Evolutionary conservation across 441 rosid genomes (phyloP), one percentile per base, ranked within the genome.

Genomic region (Francoa sonchifolia): DNA sequence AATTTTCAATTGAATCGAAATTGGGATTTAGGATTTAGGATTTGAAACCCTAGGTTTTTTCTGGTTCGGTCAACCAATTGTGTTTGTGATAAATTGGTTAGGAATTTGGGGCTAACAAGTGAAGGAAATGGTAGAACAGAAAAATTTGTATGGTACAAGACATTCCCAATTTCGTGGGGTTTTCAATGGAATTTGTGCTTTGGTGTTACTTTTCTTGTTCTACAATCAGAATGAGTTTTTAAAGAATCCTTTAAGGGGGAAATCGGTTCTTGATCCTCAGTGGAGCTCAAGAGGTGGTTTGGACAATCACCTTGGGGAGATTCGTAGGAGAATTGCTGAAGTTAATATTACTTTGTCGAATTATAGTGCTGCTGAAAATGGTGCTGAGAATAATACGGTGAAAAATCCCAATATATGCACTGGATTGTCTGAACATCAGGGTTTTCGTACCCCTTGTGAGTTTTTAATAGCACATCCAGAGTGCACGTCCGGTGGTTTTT

Each of bases 341-440:
- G 36, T 45, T 12, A 20, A 58, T 32, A 28, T 11, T 33, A 47
- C 19, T 1, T 9, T 8, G 29, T 39, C 27, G 4, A 49, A 49
- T 49, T 20, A 19, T 27, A 19, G 8, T 19, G 22, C 31, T 6
- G 42, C 10, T 28, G 53, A 19, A 12, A 45, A 44, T 19, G 53
- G 19, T 33, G 16, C 49, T 8, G 19, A 31, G 5, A 38, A 39
- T 26, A 41, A 48, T 34, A 21, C 63, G 0, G 57, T 0, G 0
- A 33, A 32, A 15, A 40, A 61, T 45, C 66, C 66, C 1, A 45
- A 54, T n/a, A 20, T 44, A 2, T 67, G 77, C 6, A 28, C 55
- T 0, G 69, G 72, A 3, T 55, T 68, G 54, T 42, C 47, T 9
- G 55, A 68, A 4, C 67, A 53, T 47, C 12, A 34, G 14, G 72